These are phyloP conservation scores for Leucogyrophana mollusca DNA, from an alignment of 768 basidiomycete species.

Conservation along the genomic window DNA sequence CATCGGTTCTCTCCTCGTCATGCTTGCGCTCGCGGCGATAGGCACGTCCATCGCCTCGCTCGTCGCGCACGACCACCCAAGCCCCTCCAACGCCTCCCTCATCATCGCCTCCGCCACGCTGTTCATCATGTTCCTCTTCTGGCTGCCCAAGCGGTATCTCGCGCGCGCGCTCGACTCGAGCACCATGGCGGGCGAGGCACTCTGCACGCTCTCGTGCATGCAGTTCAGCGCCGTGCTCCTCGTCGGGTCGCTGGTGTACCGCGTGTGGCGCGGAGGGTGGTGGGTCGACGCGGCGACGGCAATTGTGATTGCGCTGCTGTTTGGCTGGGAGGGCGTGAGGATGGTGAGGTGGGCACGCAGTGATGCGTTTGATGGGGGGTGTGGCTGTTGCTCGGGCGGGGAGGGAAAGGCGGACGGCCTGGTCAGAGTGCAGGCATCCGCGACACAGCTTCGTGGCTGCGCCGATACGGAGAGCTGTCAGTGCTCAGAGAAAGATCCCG, in stretches of 20 bases:
- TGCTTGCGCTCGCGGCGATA: slow-evolving; percentile 37
- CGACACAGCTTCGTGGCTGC: too few relatives aligned
- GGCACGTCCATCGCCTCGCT: slow-evolving; percentile 35
- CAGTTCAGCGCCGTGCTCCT: slow-evolving; percentile 44
- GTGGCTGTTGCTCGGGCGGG: too few relatives aligned
- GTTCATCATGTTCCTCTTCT: slow-evolving; percentile 39
- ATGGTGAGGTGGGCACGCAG: slow-evolving; percentile 39
- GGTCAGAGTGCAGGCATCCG: too few relatives aligned
- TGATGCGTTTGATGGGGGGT: slow-evolving; percentile 37
- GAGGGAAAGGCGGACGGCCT: too few relatives aligned
- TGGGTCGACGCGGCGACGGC: slow-evolving; percentile 46
- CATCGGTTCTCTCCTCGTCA: slow-evolving; percentile 37
- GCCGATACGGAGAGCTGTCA: too few relatives aligned
- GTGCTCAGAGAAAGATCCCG: too few relatives aligned
- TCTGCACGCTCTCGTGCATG: slow-evolving; percentile 42
- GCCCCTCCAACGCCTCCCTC: slow-evolving; percentile 37
- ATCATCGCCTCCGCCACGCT: slow-evolving; percentile 42
- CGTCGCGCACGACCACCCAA: slow-evolving; percentile 34
- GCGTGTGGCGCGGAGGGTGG: slow-evolving; percentile 44
- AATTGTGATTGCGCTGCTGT: slow-evolving; percentile 37
- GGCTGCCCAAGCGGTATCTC: slow-evolving; percentile 44
- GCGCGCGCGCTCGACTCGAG: slow-evolving; percentile 44
- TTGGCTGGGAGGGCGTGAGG: slow-evolving; percentile 44
- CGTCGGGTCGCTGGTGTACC: slow-evolving; percentile 37
- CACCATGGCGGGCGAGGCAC: slow-evolving; percentile 42